phyloP scores from a whole-genome alignment of 495 filamentous ascomycete genomes.

The Tricharina praecox region DNA sequence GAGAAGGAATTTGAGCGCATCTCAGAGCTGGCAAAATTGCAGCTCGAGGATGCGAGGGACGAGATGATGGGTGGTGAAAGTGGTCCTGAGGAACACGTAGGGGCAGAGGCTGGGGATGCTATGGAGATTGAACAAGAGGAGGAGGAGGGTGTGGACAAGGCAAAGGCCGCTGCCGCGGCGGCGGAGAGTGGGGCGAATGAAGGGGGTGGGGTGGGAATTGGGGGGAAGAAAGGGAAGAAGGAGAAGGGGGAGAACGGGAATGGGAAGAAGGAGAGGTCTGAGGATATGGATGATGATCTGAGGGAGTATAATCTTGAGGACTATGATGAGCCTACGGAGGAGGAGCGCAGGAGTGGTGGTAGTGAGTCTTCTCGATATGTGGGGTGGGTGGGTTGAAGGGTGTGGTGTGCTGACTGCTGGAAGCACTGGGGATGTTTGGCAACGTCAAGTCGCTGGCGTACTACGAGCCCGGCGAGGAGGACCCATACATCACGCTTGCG shows the following conservation, averaged over 20 bases:
- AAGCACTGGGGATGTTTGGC: slow-evolving; percentile 73
- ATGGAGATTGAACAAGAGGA: slow-evolving; percentile 15
- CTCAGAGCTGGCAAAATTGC: slow-evolving; percentile 68
- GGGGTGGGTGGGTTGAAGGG: too few relatives aligned
- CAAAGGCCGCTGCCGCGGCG: too few relatives aligned
- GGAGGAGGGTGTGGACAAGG: slow-evolving; percentile 36
- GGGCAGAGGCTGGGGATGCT: slow-evolving; percentile 19
- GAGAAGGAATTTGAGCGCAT: slow-evolving; percentile 88
- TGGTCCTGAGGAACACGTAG: background rate
- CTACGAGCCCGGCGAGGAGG: slow-evolving; percentile 77
- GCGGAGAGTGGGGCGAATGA: too few relatives aligned
- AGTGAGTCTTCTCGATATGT: slow-evolving; percentile 2
- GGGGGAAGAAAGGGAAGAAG: too few relatives aligned
- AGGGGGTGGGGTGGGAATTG: too few relatives aligned
- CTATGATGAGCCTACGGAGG: slow-evolving; percentile 31
- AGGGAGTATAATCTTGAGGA: slow-evolving; percentile 92
- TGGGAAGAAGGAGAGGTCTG: too few relatives aligned
- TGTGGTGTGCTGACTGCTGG: background rate
- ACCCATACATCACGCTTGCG: slow-evolving; percentile 90
- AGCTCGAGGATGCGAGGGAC: slow-evolving; percentile 81
- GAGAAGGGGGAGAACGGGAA: too few relatives aligned
- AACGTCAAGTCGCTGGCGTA: slow-evolving; percentile 86
- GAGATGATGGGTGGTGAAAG: slow-evolving; percentile 38
- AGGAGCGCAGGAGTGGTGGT: slow-evolving; percentile 54
- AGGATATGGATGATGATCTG: slow-evolving; percentile 69